phyloP scores from a whole-genome alignment of 108 stramenopile genomes.

The Pelagomonas calceolata region DNA sequence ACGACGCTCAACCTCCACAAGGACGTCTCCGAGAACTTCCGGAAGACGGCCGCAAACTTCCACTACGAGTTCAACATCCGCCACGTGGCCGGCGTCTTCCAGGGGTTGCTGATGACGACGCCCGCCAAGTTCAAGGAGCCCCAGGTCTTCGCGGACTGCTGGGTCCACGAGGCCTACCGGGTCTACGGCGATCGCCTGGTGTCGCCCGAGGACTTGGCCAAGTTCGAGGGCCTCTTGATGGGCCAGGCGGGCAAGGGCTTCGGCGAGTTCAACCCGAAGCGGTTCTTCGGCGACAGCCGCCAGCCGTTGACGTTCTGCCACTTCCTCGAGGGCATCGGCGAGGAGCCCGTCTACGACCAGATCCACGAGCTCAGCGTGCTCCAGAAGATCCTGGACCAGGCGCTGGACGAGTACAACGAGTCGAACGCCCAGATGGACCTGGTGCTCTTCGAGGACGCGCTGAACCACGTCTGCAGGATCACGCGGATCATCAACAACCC shows the following conservation, averaged over 20 bases:
- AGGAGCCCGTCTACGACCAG: slow-evolving; percentile 50
- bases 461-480: slow-evolving; percentile 55
- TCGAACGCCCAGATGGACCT: slow-evolving; percentile 52
- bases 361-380: slow-evolving; percentile 28
- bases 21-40: slow-evolving; percentile 40
- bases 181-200: slow-evolving; percentile 58
- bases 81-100: slow-evolving; percentile 57
- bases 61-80: slow-evolving; percentile 67
- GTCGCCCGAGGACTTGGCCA: slow-evolving; percentile 36
- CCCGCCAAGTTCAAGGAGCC: slow-evolving; percentile 33
- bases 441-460: slow-evolving; percentile 60
- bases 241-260: slow-evolving; percentile 44
- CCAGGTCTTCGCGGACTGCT: slow-evolving; percentile 48
- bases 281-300: slow-evolving; percentile 41
- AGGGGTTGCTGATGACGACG: slow-evolving; percentile 48
- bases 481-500: slow-evolving; percentile 52
- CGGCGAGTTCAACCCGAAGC: slow-evolving; percentile 34
- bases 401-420: slow-evolving; percentile 56
- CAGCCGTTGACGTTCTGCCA: slow-evolving; percentile 58
- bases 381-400: slow-evolving; percentile 29
- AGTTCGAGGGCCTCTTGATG: slow-evolving; percentile 40
- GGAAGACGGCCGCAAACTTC: slow-evolving; percentile 54
- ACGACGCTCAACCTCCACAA: slow-evolving; percentile 43
- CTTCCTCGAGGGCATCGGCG: slow-evolving; percentile 38
- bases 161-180: slow-evolving; percentile 57